These are phyloP conservation scores for Hyaloraphidium curvatum DNA, from an alignment of 192 early-diverging fungal species.

Conservation along the genomic window DNA sequence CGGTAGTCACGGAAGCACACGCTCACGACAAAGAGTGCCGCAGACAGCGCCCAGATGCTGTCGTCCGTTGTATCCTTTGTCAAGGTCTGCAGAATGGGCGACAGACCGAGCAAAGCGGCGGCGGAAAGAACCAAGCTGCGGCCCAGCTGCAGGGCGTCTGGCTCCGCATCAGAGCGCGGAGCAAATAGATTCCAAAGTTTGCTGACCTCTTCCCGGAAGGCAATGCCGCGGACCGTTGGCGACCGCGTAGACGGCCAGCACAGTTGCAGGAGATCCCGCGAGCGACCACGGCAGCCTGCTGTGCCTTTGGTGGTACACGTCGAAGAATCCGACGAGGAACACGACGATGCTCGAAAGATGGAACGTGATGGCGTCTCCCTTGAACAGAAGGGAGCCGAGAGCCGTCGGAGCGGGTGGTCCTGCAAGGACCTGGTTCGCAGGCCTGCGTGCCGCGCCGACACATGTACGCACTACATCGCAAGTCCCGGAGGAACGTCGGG, in stretches of 20 bases:
- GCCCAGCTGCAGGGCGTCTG: neutral
- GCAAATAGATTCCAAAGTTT: slow-evolving; percentile 9
- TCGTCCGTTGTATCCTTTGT: slow-evolving; percentile 77
- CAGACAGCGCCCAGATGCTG: slow-evolving; percentile 83
- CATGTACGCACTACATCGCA: slow-evolving; percentile 88
- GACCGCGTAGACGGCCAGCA: slow-evolving; percentile 34
- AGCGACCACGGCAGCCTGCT: slow-evolving; percentile 29
- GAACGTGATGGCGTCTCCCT: slow-evolving; percentile 59
- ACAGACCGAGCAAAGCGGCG: slow-evolving; percentile 55
- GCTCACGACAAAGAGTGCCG: slow-evolving; percentile 64
- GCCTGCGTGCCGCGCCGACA: too few species aligned
- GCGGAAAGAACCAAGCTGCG: slow-evolving; percentile 34
- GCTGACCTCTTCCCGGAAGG: slow-evolving; percentile 42
- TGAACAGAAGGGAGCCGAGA: slow-evolving; percentile 13
- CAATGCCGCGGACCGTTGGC: slow-evolving; percentile 38
- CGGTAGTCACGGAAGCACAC: slow-evolving; percentile 80
- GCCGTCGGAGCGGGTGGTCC: too few species aligned
- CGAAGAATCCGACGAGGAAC: slow-evolving; percentile 76
- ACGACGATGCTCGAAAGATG: slow-evolving; percentile 69
- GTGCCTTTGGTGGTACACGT: slow-evolving; percentile 43
- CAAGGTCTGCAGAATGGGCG: slow-evolving; percentile 76
- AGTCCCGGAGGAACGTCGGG: slow-evolving; percentile 60
- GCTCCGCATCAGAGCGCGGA: neutral
- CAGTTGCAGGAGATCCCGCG: slow-evolving; percentile 34
- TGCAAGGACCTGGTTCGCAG: too few species aligned